Percentiles rank a stretch among this genome's conserved stretches.
Evolutionary conservation across 2,329 filamentous ascomycete genomes (phyloP).

Genomic region (Tolypocladium ovalisporum): DNA sequence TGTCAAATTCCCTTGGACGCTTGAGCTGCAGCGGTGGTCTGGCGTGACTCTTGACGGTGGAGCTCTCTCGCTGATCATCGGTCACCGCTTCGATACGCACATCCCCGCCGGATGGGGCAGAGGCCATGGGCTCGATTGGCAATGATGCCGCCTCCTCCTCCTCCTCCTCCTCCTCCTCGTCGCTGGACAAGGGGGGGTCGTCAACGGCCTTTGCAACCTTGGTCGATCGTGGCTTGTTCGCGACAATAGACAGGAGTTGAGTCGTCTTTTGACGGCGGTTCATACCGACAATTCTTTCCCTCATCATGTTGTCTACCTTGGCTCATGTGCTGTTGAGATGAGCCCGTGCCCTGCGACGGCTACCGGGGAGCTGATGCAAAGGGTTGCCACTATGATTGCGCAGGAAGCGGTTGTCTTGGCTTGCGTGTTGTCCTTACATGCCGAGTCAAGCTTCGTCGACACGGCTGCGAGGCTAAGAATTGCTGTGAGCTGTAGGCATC

Average conservation of each 20-base stretch:
- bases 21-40: not conserved
- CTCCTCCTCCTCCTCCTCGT: constrained; percentile 12
- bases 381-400: not conserved
- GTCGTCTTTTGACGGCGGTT: constrained; percentile 6
- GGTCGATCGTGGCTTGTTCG: constrained; percentile 1
- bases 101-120: not conserved
- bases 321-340: not conserved
- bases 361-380: not conserved
- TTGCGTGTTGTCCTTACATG: not conserved
- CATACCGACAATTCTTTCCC: constrained; percentile 10
- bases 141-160: constrained; percentile 2
- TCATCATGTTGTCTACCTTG: not conserved
- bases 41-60: not conserved
- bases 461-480: not conserved
- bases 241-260: constrained; percentile 8
- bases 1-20: not conserved
- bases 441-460: not conserved
- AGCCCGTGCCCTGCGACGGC: not conserved
- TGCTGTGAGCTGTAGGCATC: not conserved
- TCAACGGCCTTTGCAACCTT: constrained; percentile 7
- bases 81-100: not conserved
- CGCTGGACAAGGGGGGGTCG: constrained; percentile 17
- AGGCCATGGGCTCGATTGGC: not conserved
- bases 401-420: not conserved
- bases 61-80: not conserved